Conservation (phyloP, 2,329 filamentous ascomycete genomes). For the Aspergillus tanneri region DNA sequence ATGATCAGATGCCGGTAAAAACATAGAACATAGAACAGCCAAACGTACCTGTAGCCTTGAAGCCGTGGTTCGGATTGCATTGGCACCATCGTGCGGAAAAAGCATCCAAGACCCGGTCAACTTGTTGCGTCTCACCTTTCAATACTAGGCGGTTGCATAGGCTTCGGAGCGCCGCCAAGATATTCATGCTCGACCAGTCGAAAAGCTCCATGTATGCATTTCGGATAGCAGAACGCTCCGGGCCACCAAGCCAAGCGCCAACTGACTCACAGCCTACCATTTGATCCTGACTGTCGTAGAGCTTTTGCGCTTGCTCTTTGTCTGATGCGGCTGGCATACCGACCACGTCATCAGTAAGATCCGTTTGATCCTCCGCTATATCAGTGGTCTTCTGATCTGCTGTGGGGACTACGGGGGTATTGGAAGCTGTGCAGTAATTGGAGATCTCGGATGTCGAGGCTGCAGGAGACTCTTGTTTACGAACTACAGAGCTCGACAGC, state of each 20-base stretch:
- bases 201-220: constrained; percentile 90
- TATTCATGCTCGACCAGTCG: constrained; percentile 77
- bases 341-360: constrained; percentile 21
- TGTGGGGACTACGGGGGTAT: constrained; percentile 39
- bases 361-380: constrained; percentile 16
- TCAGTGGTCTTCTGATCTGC: constrained; percentile 27
- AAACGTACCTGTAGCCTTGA: constrained; percentile 75
- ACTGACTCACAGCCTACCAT: constrained; percentile 77
- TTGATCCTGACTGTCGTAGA: constrained; percentile 78
- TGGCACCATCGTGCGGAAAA: constrained; percentile 90
- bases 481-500: constrained; percentile 25
- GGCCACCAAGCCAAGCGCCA: constrained; percentile 78
- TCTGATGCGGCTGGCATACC: constrained; percentile 61
- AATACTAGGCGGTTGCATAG: constrained; percentile 80
- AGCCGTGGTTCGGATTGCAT: constrained; percentile 89
- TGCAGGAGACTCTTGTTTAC: constrained; percentile 30
- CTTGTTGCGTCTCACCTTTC: constrained; percentile 91
- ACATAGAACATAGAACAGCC: constrained; percentile 1
- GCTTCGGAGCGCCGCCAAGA: constrained; percentile 73
- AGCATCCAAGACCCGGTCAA: constrained; percentile 87
- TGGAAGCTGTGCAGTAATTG: constrained; percentile 47
- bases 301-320: constrained; percentile 71
- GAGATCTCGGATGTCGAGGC: constrained; percentile 41
- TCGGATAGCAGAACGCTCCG: constrained; percentile 54
- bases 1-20: constrained; percentile 15